Conservation (phyloP, 495 filamentous ascomycete genomes). For the Saxispiralis lemnorum region DNA sequence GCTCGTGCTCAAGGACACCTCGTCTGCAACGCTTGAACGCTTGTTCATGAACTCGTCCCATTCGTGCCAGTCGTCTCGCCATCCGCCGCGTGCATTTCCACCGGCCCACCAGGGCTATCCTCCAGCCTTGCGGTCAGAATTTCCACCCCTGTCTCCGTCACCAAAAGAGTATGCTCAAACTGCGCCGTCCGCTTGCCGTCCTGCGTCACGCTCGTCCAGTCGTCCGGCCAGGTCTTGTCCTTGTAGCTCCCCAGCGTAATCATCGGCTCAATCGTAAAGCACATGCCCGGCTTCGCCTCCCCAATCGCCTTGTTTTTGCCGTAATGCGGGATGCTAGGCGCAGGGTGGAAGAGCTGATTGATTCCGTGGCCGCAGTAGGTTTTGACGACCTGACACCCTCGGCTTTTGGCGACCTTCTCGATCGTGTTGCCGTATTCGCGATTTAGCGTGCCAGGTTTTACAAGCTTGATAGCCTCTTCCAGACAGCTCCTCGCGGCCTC, state of each 20-base stretch:
- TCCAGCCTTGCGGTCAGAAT: conserved; percentile 68
- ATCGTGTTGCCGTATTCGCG: conserved; percentile 26
- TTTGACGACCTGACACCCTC: conserved; percentile 24
- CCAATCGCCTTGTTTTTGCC: conserved; percentile 31
- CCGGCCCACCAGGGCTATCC: conserved; percentile 69
- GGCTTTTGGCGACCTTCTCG: conserved; percentile 25
- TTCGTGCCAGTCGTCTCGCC: conserved; percentile 9
- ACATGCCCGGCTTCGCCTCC: conserved; percentile 27
- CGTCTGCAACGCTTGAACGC: background rate
- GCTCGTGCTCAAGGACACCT: background rate
- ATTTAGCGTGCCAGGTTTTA: conserved; percentile 28
- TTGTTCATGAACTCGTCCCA: background rate
- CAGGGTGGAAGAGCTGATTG: conserved; percentile 27
- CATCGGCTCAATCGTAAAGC: conserved; percentile 31
- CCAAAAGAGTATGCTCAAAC: conserved; percentile 76
- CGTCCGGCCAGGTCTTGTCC: conserved; percentile 31
- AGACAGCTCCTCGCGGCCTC: conserved; percentile 26
- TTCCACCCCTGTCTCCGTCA: conserved; percentile 88
- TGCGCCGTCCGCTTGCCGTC: conserved; percentile 26
- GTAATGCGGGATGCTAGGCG: conserved; percentile 29
- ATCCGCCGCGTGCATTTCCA: conserved; percentile 41
- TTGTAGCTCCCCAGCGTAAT: conserved; percentile 25
- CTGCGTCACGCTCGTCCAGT: conserved; percentile 29
- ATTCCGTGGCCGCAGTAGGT: conserved; percentile 30
- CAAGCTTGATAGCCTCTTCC: conserved; percentile 26